Evolutionary conservation across 1,139 yeast genomes (phyloP), one percentile per base, ranked within the genome.

Genomic region (Hyphopichia burtonii): DNA sequence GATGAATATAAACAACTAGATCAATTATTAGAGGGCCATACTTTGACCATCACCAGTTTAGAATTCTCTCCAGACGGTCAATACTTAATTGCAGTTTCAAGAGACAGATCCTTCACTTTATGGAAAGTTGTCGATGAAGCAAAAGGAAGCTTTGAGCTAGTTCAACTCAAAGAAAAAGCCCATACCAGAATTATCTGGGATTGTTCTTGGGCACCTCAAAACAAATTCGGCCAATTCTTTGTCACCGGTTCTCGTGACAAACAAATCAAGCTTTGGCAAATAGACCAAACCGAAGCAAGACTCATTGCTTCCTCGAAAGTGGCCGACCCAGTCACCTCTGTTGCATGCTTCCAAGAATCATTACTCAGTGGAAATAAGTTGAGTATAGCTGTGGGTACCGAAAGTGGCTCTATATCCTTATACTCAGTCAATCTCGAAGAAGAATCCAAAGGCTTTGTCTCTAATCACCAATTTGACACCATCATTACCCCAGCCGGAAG

Each of bases 171-270:
- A 45, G 71, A 74, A 35, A 89, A 86, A 57, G 96, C 97, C 1
- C 99, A 94, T 56, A 65, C 85, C 8, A 80, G 98, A 63, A 93
- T 94, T 53, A 81, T 94, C 39, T 94, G 99, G 99, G 99, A 93
- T 64, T 84, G 95, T 58, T 78, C 86, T 28, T 93, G 97, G 97
- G 68, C 80, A 1, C 86, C 87, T 3, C 32, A 43, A 10, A 65
- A 54, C 10, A 46, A 52, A 5, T 45, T 51, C 16, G 61, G 63
- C 5, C 43, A 58, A 31, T 63, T 61, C 25, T 91, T 93, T 56
- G 70, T 88, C 18, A 93, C 98, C 0, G 95, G 83, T 0, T 86
- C 97, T 3, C 80, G 99, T 63, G 99, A 94, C 61, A 87, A 82
- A 57, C 75, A 78, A 15, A 61, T 91, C 39, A 89, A 87, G 58